A percentile compares a stretch with the other conserved stretches of the same genome.
Evolutionary conservation across 257 asterid species (phyloP).

Genomic region (Coffea canephora): DNA sequence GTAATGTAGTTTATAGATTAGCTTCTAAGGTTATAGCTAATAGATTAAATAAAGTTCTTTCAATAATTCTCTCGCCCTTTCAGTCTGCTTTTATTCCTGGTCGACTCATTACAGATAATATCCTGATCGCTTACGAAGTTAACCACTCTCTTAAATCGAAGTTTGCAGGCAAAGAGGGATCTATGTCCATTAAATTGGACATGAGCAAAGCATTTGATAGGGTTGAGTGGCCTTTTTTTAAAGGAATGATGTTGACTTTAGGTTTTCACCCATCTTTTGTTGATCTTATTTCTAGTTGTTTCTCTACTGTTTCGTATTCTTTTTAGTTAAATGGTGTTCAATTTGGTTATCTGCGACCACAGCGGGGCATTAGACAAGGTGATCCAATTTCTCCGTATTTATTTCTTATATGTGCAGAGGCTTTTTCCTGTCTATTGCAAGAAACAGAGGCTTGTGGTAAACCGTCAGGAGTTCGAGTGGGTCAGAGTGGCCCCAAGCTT

Average conservation of each 20-base stretch:
- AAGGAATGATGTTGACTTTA: neutral
- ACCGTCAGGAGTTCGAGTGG: neutral
- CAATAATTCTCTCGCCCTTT: neutral
- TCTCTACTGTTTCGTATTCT: neutral
- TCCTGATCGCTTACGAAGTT: neutral
- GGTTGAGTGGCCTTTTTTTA: neutral
- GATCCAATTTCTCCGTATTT: neutral
- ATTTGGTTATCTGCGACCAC: neutral
- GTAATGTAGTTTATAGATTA: neutral
- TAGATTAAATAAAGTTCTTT: neutral
- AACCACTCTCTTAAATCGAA: neutral
- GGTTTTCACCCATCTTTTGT: neutral
- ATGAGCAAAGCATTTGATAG: constrained; percentile 7
- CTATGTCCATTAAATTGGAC: neutral
- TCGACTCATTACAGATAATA: neutral
- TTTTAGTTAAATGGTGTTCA: neutral
- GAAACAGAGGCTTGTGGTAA: neutral
- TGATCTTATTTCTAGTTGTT: too few species aligned
- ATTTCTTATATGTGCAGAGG: neutral
- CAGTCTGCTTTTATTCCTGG: neutral
- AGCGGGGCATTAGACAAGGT: neutral
- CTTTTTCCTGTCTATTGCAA: neutral
- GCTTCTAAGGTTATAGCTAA: neutral
- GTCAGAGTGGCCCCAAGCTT: too few species aligned
- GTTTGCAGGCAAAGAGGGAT: neutral